Percentiles rank a stretch among this genome's conserved stretches.
Evolutionary conservation across 2,329 filamentous ascomycete genomes (phyloP).

Genomic region (Phyllosticta paracitricarpa): DNA sequence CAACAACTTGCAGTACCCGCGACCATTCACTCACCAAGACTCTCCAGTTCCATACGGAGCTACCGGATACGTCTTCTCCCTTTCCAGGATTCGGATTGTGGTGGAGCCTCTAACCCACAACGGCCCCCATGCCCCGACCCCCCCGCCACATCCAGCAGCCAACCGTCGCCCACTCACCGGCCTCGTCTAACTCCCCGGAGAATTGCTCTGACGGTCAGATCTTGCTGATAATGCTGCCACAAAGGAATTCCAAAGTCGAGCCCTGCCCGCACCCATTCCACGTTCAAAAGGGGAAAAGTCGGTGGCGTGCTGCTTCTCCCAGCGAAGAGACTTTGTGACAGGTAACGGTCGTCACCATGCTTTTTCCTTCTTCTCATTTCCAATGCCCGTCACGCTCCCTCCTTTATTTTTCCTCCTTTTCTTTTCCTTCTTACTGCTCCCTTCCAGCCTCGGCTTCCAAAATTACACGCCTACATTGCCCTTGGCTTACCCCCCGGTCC

Average conservation of each 20-base stretch:
- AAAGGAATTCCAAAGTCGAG: background rate
- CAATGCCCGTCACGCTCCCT: background rate
- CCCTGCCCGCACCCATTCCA: conserved; percentile 2
- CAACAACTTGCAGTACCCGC: background rate
- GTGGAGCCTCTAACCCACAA: too few relatives aligned
- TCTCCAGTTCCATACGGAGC: too few relatives aligned
- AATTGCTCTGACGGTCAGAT: conserved; percentile 8
- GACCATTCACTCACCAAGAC: background rate
- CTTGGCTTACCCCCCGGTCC: background rate
- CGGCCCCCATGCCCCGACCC: background rate
- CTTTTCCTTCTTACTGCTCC: conserved; percentile 9
- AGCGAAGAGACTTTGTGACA: conserved; percentile 20
- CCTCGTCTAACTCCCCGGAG: conserved; percentile 7
- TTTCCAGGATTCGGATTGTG: too few relatives aligned
- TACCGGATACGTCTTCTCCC: too few relatives aligned
- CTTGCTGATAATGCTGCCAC: background rate
- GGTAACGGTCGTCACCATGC: conserved; percentile 19
- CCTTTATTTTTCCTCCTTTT: too few relatives aligned
- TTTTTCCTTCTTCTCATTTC: background rate
- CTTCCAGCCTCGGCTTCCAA: conserved; percentile 9
- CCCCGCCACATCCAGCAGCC: background rate
- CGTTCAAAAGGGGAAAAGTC: conserved; percentile 9
- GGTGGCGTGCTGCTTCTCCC: conserved; percentile 11
- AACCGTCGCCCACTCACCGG: conserved; percentile 1
- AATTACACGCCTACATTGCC: conserved; percentile 7